Conservation (phyloP, 352 stramenopile species). For the Phytophthora ramorum region DNA sequence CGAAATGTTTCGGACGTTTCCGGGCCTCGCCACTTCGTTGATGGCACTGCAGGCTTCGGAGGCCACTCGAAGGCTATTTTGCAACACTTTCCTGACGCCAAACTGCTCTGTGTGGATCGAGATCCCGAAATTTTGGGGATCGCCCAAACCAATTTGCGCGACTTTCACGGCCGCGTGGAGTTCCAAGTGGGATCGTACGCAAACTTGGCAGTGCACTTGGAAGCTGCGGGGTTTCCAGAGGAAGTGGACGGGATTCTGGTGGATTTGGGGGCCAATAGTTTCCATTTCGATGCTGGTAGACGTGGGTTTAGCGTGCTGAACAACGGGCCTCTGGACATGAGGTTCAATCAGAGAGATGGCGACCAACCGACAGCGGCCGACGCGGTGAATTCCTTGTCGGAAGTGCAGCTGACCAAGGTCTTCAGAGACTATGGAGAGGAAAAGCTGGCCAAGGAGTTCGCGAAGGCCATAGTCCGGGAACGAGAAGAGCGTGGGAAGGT, state of each 20-base stretch:
- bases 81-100: constrained; percentile 45
- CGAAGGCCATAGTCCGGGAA: constrained; percentile 79
- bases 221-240: constrained; percentile 44
- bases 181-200: constrained; percentile 73
- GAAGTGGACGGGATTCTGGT: constrained; percentile 76
- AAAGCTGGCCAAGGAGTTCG: constrained; percentile 78
- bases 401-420: constrained; percentile 80
- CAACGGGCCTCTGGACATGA: constrained; percentile 84
- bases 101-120: constrained; percentile 82
- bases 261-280: constrained; percentile 85
- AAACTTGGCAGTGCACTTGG: constrained; percentile 53
- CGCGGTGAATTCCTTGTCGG: constrained; percentile 73
- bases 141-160: constrained; percentile 53
- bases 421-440: constrained; percentile 81
- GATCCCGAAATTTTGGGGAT: constrained; percentile 76
- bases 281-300: constrained; percentile 75
- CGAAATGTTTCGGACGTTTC: constrained; percentile 24
- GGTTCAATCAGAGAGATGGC: constrained; percentile 61
- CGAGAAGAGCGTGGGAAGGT: constrained; percentile 53
- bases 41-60: constrained; percentile 76
- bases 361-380: constrained; percentile 54
- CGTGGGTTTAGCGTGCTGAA: constrained; percentile 79
- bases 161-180: constrained; percentile 55
- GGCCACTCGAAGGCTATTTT: constrained; percentile 75
- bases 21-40: constrained; percentile 60